These are phyloP conservation scores for Entrophospora sp. DNA, from an alignment of 192 early-diverging fungal species.

Conservation along the genomic window DNA sequence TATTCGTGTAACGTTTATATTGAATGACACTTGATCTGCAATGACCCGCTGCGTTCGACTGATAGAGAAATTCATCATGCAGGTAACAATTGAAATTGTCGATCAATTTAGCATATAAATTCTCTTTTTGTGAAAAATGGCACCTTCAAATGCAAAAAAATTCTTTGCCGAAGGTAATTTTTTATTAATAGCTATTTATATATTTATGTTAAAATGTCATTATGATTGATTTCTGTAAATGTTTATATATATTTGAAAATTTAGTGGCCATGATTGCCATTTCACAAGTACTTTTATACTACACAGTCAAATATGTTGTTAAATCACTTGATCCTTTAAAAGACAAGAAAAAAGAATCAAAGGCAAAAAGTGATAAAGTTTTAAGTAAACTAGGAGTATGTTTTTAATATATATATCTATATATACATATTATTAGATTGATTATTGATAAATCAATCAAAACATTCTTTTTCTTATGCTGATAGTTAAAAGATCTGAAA, in stretches of 20 bases:
- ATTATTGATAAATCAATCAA: background rate
- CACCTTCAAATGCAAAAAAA: conserved; percentile 11
- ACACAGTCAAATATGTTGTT: conserved; percentile 77
- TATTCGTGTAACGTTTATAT: too few relatives aligned
- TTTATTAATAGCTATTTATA: background rate
- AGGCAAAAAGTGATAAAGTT: conserved; percentile 63
- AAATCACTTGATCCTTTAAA: conserved; percentile 61
- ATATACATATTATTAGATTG: background rate
- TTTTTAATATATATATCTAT: background rate
- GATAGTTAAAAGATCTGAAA: conserved; percentile 56
- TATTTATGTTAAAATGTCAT: background rate
- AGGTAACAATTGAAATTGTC: too few relatives aligned
- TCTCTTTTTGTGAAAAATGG: too few relatives aligned
- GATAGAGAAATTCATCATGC: too few relatives aligned
- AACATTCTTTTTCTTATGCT: background rate
- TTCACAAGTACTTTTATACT: conserved; percentile 83
- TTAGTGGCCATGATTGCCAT: conserved; percentile 73
- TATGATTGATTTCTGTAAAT: background rate
- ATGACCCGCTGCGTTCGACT: too few relatives aligned
- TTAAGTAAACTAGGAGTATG: conserved; percentile 61
- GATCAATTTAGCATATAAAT: too few relatives aligned
- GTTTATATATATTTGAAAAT: background rate
- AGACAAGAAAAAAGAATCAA: conserved; percentile 64
- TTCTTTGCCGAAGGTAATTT: conserved; percentile 14
- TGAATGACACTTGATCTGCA: too few relatives aligned